Base-by-base conservation (phyloP, 805 yeast species). In the Blastobotrys terrestris region DNA sequence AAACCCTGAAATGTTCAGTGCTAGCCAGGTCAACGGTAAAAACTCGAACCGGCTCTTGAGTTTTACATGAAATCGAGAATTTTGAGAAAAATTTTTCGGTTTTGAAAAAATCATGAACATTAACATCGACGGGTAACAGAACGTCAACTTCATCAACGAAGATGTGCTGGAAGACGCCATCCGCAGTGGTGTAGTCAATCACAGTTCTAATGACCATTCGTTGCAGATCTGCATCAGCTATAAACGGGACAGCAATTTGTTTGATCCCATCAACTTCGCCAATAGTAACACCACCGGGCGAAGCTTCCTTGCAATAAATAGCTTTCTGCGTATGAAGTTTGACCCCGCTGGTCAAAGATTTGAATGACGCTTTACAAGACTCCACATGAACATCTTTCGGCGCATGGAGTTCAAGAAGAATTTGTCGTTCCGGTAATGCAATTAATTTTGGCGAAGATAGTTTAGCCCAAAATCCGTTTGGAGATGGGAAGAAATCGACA, bases 61-160 rank as follows among this genome's bases (percentile, higher is more conserved):
- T 73, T 0, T 84, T 72, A 3, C 90, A 76, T 16, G 87, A 84
- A 45, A 87, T 74, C 13, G 84, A 79, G 63, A 85, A 88, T 59
- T 82, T 84, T 3, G 89, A 81, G 57, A 78, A 83, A 1, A 87
- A 68, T 26, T 73, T 68, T 15, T 76, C 65, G 2, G 77, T 65
- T 57, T 80, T 78, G 71, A 86, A 87, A 8, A 83, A 80, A 64
- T 88, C 96, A 60, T 86, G 92, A 1, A 87, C 95, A 2, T 88
- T 81, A 0, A 87, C 94, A 0, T 89, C 83, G 5, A 87, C 69
- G 3, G 78, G 73, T 40, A 87, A 70, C 0, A 78, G 67, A 3
- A 82, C 77, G 54, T 84, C 83, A 3, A 85, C 54, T 1, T 61
- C 59, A 31, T 61, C 57, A 48, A 63, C 16, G 48, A 63, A 58